Evolutionary conservation across 768 basidiomycete genomes (phyloP), one percentile per base, ranked within the genome.

Genomic region (Mrakia gelida): DNA sequence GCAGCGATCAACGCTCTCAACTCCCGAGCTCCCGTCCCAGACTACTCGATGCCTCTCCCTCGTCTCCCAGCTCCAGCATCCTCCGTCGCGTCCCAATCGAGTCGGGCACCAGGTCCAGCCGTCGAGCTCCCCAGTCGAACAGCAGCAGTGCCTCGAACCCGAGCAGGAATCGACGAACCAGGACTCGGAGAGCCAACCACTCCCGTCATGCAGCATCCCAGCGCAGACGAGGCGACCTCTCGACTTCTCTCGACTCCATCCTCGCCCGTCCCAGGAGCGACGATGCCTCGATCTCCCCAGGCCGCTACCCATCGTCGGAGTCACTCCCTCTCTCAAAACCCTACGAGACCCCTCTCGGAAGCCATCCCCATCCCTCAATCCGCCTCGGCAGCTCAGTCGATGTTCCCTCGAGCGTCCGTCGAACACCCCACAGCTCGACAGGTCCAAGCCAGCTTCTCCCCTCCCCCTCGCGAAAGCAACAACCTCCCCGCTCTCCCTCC

Each of bases 281-380:
- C 88, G 63, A 70, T 89, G 75, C 92, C 91, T 0, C 87, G 91
- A 52, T 89, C 91, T 1, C 92, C 93, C 3, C 89, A 91, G 11
- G 91, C 90, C 6, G 90, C 90, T 43, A 92, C 91, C 8, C 93
- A 95, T 84, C 87, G 91, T 73, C 87, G 92, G 75, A 93, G 92
- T 79, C 93, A 94, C 83, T 92, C 92, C 82, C 87, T 94, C 84
- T 91, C 81, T 1, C 74, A 75, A 45, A 43, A 70, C 38, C 41
- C 62, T 4, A 10, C 63, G 7, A 38, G 76, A 71, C 75, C 75
- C 8, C 75, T 76, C 28, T 68, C 67, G 16, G 76, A 77, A 32
- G 26, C 76, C 28, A 49, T 75, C 62, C 56, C 74, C 34, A 56
- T 65, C 45, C 62, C 62, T 28, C 74, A 75, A 30, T 75, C 74